These are phyloP conservation scores for Orbilia ellipsospora DNA, from an alignment of 2,329 filamentous ascomycete genomes.

Conservation along the genomic window DNA sequence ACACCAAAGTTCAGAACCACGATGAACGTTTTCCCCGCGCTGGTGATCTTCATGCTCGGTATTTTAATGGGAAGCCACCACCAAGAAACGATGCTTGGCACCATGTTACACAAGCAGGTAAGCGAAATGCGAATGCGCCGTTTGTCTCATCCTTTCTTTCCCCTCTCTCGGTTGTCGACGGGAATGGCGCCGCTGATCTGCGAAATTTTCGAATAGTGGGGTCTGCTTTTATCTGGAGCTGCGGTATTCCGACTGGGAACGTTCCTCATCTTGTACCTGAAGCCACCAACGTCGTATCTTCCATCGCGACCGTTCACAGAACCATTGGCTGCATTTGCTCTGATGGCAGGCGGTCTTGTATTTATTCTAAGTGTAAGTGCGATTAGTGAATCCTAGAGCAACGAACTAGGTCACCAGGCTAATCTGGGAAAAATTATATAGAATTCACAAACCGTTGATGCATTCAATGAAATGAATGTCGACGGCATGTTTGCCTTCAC, in stretches of 20 bases:
- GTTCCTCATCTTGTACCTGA: constrained; percentile 81
- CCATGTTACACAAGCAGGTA: constrained; percentile 82
- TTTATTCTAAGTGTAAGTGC: constrained; percentile 88
- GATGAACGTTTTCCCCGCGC: constrained; percentile 74
- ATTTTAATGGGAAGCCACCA: constrained; percentile 97
- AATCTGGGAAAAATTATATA: constrained; percentile 59
- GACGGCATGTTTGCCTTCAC: constrained; percentile 96
- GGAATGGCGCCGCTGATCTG: constrained; percentile 30
- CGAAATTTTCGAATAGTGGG: constrained; percentile 73
- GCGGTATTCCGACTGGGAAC: constrained; percentile 81
- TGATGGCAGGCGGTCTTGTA: constrained; percentile 86
- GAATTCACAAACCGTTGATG: constrained; percentile 77
- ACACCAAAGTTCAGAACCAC: constrained; percentile 68
- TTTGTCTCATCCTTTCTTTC: constrained; percentile 14
- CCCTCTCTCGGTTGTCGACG: constrained; percentile 41
- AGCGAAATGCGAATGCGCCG: constrained; percentile 24
- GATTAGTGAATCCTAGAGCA: background rate
- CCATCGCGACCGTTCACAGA: constrained; percentile 90
- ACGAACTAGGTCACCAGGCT: too few species aligned
- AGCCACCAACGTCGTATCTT: constrained; percentile 80
- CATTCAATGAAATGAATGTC: constrained; percentile 72
- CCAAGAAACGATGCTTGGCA: constrained; percentile 82
- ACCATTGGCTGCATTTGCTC: constrained; percentile 84
- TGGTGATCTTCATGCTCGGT: constrained; percentile 87
- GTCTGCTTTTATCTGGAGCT: constrained; percentile 81